A percentile compares a stretch with the other conserved stretches of the same genome.
Conservation (phyloP, 192 early-diverging fungal species). For the Fimicolochytrium jonesii region DNA sequence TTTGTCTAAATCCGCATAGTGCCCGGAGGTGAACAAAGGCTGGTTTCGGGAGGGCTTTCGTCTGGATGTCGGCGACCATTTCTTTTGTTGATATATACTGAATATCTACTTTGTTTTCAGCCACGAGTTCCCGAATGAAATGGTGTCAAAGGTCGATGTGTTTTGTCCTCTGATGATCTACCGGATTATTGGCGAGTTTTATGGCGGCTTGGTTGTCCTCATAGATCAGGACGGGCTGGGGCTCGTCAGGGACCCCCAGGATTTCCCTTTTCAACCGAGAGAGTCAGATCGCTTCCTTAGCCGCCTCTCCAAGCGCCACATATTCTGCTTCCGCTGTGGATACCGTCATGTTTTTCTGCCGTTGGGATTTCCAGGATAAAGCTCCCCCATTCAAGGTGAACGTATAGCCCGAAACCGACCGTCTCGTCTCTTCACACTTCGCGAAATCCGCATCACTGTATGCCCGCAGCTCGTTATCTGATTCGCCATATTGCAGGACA, state of each 20-base stretch:
- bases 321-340: constrained; percentile 26
- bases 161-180: constrained; percentile 26
- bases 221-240: neutral
- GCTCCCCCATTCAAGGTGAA: neutral
- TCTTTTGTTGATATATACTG: constrained; percentile 19
- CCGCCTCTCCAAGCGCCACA: constrained; percentile 1
- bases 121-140: constrained; percentile 28
- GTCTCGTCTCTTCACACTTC: neutral
- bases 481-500: no score
- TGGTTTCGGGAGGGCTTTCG: constrained; percentile 21
- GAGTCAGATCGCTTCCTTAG: constrained; percentile 11
- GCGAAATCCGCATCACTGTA: no score
- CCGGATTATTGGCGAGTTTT: constrained; percentile 15
- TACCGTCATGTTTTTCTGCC: neutral
- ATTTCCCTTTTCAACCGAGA: neutral
- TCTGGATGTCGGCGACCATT: constrained; percentile 27
- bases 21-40: no score
- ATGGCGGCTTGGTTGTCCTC: constrained; percentile 15
- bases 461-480: no score
- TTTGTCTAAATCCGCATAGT: no score
- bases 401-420: neutral
- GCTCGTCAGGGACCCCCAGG: neutral
- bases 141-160: constrained; percentile 32
- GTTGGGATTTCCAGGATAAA: constrained; percentile 5
- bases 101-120: constrained; percentile 6